A percentile compares a stretch with the other conserved stretches of the same genome.
Conservation (phyloP, 2,329 filamentous ascomycete genomes). For the Cordyceps javanica region DNA sequence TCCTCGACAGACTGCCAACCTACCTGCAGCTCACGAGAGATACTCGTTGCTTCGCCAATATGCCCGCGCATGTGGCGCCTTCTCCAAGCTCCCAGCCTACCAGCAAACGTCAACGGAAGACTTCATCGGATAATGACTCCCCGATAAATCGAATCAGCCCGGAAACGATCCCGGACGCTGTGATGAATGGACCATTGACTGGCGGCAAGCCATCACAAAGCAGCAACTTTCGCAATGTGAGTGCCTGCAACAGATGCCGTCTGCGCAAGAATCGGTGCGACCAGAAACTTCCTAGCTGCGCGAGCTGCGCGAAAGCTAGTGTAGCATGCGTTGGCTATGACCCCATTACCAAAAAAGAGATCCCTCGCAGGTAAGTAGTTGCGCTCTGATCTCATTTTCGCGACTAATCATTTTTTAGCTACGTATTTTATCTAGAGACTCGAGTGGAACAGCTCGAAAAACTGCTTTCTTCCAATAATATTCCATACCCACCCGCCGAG, state of each 20-base stretch:
- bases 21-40: neutral
- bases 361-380: constrained; percentile 73
- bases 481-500: constrained; percentile 65
- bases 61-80: constrained; percentile 43
- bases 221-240: constrained; percentile 77
- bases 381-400: neutral
- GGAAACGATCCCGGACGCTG: constrained; percentile 22
- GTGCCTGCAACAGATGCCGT: constrained; percentile 88
- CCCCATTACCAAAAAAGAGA: constrained; percentile 92
- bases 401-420: constrained; percentile 42
- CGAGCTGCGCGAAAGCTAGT: constrained; percentile 86
- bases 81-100: constrained; percentile 43
- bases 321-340: constrained; percentile 93
- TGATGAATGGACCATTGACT: constrained; percentile 23
- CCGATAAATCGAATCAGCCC: constrained; percentile 27
- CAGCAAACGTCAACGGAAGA: constrained; percentile 51
- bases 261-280: constrained; percentile 93
- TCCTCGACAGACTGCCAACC: neutral
- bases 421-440: constrained; percentile 91
- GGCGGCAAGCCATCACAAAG: constrained; percentile 48
- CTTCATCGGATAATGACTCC: constrained; percentile 43
- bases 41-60: constrained; percentile 14
- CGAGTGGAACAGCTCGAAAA: constrained; percentile 78
- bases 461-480: constrained; percentile 60
- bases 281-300: constrained; percentile 84